phyloP scores from a whole-genome alignment of 164 flowering plant genomes.

The Kingdonia uniflora region DNA sequence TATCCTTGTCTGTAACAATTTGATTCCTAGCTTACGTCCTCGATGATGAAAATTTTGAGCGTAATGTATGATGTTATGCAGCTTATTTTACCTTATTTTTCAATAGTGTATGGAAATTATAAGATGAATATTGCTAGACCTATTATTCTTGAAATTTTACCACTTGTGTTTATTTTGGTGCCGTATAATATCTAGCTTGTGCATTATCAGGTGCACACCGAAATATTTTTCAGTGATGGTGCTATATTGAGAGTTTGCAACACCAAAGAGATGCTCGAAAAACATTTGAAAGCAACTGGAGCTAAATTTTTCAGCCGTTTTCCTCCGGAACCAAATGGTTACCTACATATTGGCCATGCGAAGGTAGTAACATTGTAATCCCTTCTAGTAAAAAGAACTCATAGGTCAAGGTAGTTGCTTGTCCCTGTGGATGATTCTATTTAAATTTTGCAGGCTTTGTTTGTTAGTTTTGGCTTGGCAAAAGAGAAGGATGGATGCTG shows the following conservation, averaged over 20 bases:
- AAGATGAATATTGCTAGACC: no score
- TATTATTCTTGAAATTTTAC: no score
- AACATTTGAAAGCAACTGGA: constrained; percentile 60
- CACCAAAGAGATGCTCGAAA: constrained; percentile 61
- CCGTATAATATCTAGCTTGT: constrained; percentile 5
- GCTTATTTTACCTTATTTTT: no score
- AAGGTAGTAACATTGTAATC: constrained; percentile 39
- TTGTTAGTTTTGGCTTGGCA: constrained; percentile 90
- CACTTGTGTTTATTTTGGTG: no score
- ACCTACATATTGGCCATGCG: constrained; percentile 99
- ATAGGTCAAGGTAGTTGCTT: no score
- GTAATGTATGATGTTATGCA: no score
- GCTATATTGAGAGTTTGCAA: constrained; percentile 72
- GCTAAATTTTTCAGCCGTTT: constrained; percentile 77
- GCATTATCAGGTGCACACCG: constrained; percentile 78
- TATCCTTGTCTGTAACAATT: not conserved
- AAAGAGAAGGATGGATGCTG: constrained; percentile 85
- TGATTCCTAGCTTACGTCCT: not conserved
- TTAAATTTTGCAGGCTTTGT: constrained; percentile 66
- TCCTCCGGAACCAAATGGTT: constrained; percentile 99
- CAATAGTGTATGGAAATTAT: no score
- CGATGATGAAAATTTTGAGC: not conserved
- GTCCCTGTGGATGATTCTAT: no score
- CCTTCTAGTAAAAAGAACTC: not conserved
- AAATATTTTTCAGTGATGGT: constrained; percentile 71